Evolutionary conservation across 768 basidiomycete genomes (phyloP).

Genomic region (Cyathus striatus): DNA sequence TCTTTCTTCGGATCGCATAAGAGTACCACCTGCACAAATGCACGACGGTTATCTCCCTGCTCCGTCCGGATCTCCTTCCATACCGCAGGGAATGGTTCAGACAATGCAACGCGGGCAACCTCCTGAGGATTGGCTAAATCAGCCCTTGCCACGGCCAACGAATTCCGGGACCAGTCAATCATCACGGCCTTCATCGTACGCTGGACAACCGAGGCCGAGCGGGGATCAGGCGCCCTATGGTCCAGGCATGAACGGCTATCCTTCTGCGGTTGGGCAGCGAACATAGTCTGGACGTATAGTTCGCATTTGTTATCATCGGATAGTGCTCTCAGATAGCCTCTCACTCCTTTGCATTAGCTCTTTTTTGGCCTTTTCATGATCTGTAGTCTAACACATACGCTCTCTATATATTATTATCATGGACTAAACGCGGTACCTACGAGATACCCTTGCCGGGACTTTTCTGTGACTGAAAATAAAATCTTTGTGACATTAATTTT

Average conservation of each 20-base stretch:
- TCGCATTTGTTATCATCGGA: constrained; percentile 3
- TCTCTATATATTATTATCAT: constrained; percentile 44
- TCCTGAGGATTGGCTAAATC: constrained; percentile 40
- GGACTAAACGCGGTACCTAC: constrained; percentile 60
- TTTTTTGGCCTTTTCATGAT: constrained; percentile 46
- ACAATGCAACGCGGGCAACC: constrained; percentile 24
- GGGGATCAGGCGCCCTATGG: constrained; percentile 28
- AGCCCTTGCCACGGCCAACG: constrained; percentile 32
- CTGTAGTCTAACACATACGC: constrained; percentile 53
- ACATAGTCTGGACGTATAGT: constrained; percentile 25
- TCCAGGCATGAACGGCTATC: constrained; percentile 43
- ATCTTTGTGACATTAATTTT: not conserved
- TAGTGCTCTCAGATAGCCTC: constrained; percentile 19
- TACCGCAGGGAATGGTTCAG: constrained; percentile 45
- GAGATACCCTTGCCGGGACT: constrained; percentile 42
- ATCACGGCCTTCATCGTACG: constrained; percentile 49
- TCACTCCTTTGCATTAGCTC: constrained; percentile 20
- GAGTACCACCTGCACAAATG: constrained; percentile 37
- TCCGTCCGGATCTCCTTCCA: constrained; percentile 35
- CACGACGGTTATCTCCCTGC: constrained; percentile 26
- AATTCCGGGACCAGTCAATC: constrained; percentile 28
- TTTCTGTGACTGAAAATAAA: not conserved
- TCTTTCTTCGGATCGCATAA: constrained; percentile 35
- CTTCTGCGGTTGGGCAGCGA: constrained; percentile 45
- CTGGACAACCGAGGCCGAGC: constrained; percentile 36